Percentiles rank a stretch among this genome's conserved stretches.
Evolutionary conservation across 1,284 basidiomycete genomes (phyloP).

Genomic region (Boletus semigastroideus): DNA sequence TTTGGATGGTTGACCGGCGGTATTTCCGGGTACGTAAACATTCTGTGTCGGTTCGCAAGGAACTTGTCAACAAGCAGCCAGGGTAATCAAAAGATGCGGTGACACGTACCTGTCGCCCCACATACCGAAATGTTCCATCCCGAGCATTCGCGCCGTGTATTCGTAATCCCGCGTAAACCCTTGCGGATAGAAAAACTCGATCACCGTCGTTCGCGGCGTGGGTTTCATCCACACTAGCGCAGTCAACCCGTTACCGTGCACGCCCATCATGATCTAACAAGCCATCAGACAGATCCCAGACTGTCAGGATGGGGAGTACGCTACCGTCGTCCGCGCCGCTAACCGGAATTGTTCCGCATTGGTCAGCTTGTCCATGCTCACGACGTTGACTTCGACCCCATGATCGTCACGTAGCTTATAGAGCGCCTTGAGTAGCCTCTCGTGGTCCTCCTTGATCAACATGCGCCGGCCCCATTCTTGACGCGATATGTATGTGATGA

Average conservation of each 20-base stretch:
- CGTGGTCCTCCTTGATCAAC: slow-evolving; percentile 64
- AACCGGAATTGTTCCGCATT: slow-evolving; percentile 76
- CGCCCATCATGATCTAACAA: slow-evolving; percentile 78
- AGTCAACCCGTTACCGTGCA: slow-evolving; percentile 86
- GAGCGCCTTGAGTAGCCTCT: slow-evolving; percentile 60
- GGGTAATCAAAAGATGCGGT: too few species aligned
- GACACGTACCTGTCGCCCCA: slow-evolving; percentile 60
- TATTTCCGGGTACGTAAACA: slow-evolving; percentile 49
- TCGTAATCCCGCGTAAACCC: slow-evolving; percentile 89
- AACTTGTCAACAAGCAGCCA: too few species aligned
- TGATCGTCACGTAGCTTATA: slow-evolving; percentile 65
- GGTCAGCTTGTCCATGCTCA: slow-evolving; percentile 77
- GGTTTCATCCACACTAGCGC: slow-evolving; percentile 86
- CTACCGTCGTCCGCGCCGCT: slow-evolving; percentile 77
- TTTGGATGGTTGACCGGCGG: slow-evolving; percentile 49
- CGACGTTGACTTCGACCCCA: slow-evolving; percentile 84
- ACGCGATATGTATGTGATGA: slow-evolving; percentile 86
- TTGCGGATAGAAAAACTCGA: slow-evolving; percentile 85
- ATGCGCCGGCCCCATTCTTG: slow-evolving; percentile 84
- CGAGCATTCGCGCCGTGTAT: slow-evolving; percentile 74
- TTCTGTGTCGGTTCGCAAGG: slow-evolving; percentile 30
- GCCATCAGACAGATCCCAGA: neutral
- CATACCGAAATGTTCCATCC: slow-evolving; percentile 84
- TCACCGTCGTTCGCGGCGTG: slow-evolving; percentile 69
- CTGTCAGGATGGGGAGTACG: slow-evolving; percentile 25